A percentile compares a stretch with the other conserved stretches of the same genome.
phyloP scores from a whole-genome alignment of 495 filamentous ascomycete species.

The Cenococcum geophilum region DNA sequence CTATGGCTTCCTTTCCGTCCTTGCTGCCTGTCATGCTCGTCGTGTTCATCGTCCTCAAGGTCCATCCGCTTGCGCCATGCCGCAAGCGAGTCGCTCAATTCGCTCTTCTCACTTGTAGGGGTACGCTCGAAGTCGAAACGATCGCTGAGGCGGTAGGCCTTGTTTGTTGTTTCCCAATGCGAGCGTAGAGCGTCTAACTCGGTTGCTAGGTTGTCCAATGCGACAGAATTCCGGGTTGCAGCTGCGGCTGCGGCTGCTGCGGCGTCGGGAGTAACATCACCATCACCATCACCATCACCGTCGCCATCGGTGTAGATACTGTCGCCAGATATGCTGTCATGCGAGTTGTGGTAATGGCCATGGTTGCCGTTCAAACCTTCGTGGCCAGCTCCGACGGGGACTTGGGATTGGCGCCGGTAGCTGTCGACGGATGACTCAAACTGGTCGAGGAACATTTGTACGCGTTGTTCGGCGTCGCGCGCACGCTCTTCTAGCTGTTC shows the following conservation, averaged over 20 bases:
- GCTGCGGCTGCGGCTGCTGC: slow-evolving; percentile 19
- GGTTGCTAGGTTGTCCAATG: slow-evolving; percentile 81
- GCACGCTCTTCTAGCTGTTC: slow-evolving; percentile 69
- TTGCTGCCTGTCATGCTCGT: not conserved
- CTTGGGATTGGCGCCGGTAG: slow-evolving; percentile 74
- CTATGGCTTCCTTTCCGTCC: slow-evolving; percentile 3
- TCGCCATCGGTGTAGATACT: slow-evolving; percentile 25
- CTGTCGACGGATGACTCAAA: slow-evolving; percentile 90
- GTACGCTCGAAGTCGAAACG: slow-evolving; percentile 77
- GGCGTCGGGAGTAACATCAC: slow-evolving; percentile 20
- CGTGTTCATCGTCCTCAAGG: slow-evolving; percentile 27
- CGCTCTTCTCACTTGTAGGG: slow-evolving; percentile 39
- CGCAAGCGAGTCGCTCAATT: slow-evolving; percentile 29
- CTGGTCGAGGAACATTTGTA: slow-evolving; percentile 86
- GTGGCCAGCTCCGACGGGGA: slow-evolving; percentile 30
- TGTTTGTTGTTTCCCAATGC: slow-evolving; percentile 94
- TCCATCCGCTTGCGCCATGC: slow-evolving; percentile 34
- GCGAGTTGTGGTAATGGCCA: slow-evolving; percentile 13
- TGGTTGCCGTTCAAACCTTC: slow-evolving; percentile 37
- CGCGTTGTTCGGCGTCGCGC: slow-evolving; percentile 84
- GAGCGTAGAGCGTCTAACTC: slow-evolving; percentile 83
- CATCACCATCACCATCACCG: slow-evolving; percentile 23
- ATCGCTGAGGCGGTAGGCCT: slow-evolving; percentile 82
- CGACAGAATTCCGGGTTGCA: slow-evolving; percentile 70
- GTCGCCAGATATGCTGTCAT: slow-evolving; percentile 32